A percentile compares a stretch with the other conserved stretches of the same genome.
These are phyloP conservation scores for Hypoxylon sp. DNA, from an alignment of 2,329 filamentous ascomycete species.

Conservation along the genomic window DNA sequence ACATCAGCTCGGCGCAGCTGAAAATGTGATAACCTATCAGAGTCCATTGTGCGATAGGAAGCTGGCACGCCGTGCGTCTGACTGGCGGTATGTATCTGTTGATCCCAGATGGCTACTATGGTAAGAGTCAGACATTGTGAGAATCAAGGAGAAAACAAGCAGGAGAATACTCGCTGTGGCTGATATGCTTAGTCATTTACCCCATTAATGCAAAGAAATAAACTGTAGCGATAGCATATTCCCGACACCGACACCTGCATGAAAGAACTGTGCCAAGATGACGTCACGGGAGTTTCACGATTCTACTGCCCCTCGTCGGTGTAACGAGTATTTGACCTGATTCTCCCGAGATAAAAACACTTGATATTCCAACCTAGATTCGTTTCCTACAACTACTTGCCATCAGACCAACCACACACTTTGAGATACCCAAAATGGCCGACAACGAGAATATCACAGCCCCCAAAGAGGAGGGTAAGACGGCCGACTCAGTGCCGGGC, in stretches of 20 bases:
- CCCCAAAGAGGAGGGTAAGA: constrained; percentile 14
- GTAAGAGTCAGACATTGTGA: too few relatives aligned
- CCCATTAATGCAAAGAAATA: too few relatives aligned
- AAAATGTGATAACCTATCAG: neutral
- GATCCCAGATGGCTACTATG: too few relatives aligned
- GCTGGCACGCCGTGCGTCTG: neutral
- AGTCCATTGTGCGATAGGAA: too few relatives aligned
- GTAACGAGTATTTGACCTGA: neutral
- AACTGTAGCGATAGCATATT: neutral
- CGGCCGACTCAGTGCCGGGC: constrained; percentile 1
- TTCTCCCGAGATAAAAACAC: neutral
- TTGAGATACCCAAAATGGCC: constrained; percentile 30
- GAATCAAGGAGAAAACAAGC: neutral
- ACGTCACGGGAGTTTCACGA: constrained; percentile 15
- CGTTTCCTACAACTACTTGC: constrained; percentile 5
- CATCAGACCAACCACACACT: too few relatives aligned
- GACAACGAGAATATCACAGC: constrained; percentile 14
- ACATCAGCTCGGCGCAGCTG: neutral
- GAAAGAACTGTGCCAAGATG: neutral
- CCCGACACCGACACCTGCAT: neutral
- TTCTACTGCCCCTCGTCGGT: neutral
- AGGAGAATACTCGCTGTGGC: neutral
- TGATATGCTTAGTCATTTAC: neutral
- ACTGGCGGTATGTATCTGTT: neutral
- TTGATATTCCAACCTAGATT: neutral